phyloP scores from a whole-genome alignment of 2,329 filamentous ascomycete genomes.

The Cercospora sp. region DNA sequence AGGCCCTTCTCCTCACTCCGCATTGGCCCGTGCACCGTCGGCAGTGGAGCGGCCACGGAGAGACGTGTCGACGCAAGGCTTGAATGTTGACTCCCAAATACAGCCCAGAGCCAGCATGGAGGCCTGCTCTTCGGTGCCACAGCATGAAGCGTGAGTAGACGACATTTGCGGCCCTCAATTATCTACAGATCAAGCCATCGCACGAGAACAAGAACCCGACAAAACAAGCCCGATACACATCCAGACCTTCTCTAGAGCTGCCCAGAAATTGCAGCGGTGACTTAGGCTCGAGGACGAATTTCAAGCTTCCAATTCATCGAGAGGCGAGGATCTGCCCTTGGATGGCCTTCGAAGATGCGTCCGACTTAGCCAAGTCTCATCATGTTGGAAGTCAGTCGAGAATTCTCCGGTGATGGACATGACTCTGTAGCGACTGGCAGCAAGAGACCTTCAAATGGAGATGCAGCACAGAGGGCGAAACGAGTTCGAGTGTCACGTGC shows the following conservation, averaged over 20 bases:
- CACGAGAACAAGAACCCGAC: neutral
- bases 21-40: neutral
- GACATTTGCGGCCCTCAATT: neutral
- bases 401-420: constrained; percentile 15
- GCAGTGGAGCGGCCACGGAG: neutral
- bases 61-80: neutral
- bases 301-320: neutral
- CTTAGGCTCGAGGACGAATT: neutral
- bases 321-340: neutral
- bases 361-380: constrained; percentile 14
- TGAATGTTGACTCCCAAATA: neutral
- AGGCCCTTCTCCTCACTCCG: neutral
- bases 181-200: neutral
- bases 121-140: neutral
- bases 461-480: constrained; percentile 47
- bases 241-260: neutral
- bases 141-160: neutral
- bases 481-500: constrained; percentile 50
- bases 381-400: constrained; percentile 19
- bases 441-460: constrained; percentile 25
- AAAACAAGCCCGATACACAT: neutral
- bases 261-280: neutral
- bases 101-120: neutral
- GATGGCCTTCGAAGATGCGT: constrained; percentile 10
- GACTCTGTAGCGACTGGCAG: constrained; percentile 11